A percentile compares a stretch with the other conserved stretches of the same genome.
phyloP scores from a whole-genome alignment of 1,284 basidiomycete species.

The Leccinum fallax region DNA sequence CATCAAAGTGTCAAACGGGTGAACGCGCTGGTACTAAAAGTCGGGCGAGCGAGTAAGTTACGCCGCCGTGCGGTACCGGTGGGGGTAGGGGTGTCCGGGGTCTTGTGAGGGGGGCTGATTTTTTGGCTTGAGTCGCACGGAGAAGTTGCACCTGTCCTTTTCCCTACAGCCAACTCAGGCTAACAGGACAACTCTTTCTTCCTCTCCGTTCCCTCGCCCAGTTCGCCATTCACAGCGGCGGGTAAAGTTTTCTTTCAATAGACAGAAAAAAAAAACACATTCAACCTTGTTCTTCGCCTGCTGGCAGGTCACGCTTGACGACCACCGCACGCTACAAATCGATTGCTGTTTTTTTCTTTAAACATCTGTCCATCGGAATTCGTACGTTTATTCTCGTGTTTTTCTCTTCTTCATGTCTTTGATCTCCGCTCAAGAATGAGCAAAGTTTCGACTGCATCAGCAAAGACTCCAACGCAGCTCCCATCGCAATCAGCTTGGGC shows the following conservation, averaged over 20 bases:
- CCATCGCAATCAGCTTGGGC: slow-evolving; percentile 80
- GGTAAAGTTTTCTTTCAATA: slow-evolving; percentile 33
- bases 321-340: slow-evolving; percentile 67
- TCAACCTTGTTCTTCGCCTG: slow-evolving; percentile 60
- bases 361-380: slow-evolving; percentile 48
- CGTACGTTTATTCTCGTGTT: slow-evolving; percentile 24
- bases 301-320: slow-evolving; percentile 88
- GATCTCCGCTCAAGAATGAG: slow-evolving; percentile 66
- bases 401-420: slow-evolving; percentile 1
- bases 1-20: background rate
- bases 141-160: slow-evolving; percentile 37
- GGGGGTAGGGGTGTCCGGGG: slow-evolving; percentile 29
- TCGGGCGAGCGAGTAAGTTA: background rate
- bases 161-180: slow-evolving; percentile 40
- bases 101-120: slow-evolving; percentile 31
- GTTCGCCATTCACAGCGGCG: slow-evolving; percentile 36
- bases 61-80: slow-evolving; percentile 12
- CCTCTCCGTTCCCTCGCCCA: slow-evolving; percentile 20
- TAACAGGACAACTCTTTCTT: slow-evolving; percentile 32
- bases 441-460: slow-evolving; percentile 75
- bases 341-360: slow-evolving; percentile 34
- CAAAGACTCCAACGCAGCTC: slow-evolving; percentile 71
- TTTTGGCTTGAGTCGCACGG: slow-evolving; percentile 39
- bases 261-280: slow-evolving; percentile 35
- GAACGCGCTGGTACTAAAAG: background rate